These are phyloP conservation scores for Exserohilum rostratum DNA, from an alignment of 2,329 filamentous ascomycete genomes.

Conservation along the genomic window DNA sequence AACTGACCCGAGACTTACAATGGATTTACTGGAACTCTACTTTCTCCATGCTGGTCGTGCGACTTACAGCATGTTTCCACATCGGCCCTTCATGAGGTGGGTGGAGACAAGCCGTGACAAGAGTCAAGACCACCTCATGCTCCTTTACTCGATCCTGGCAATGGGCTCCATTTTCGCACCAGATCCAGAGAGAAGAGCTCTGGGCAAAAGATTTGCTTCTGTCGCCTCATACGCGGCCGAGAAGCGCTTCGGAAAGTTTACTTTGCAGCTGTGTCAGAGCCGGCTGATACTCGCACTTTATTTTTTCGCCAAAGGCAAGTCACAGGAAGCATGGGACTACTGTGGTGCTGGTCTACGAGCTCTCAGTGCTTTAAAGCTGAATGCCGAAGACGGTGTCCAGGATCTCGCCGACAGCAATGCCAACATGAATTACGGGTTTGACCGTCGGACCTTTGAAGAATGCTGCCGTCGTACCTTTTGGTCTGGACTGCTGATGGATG, in stretches of 20 bases:
- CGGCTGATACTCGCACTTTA: slow-evolving; percentile 71
- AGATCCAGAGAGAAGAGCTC: slow-evolving; percentile 51
- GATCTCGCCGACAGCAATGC: slow-evolving; percentile 52
- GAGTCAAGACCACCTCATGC: slow-evolving; percentile 62
- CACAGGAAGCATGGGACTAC: slow-evolving; percentile 67
- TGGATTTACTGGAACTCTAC: slow-evolving; percentile 61
- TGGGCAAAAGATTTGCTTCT: slow-evolving; percentile 57
- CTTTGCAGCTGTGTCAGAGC: slow-evolving; percentile 69
- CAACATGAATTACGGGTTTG: slow-evolving; percentile 64
- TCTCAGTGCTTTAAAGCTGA: slow-evolving; percentile 65
- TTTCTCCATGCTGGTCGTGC: slow-evolving; percentile 63
- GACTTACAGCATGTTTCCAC: slow-evolving; percentile 63
- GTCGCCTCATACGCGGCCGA: slow-evolving; percentile 65
- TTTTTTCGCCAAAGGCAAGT: slow-evolving; percentile 66
- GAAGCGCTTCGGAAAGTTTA: slow-evolving; percentile 58
- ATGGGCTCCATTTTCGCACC: slow-evolving; percentile 62
- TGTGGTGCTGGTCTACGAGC: slow-evolving; percentile 66
- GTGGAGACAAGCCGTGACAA: slow-evolving; percentile 56
- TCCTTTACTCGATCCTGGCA: slow-evolving; percentile 65
- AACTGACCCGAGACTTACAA: slow-evolving; percentile 56
- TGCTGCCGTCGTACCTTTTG: slow-evolving; percentile 74
- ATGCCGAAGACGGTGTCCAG: slow-evolving; percentile 62
- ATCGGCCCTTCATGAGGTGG: slow-evolving; percentile 61
- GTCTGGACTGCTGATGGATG: slow-evolving; percentile 72
- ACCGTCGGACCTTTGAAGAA: slow-evolving; percentile 65